A percentile compares a stretch with the other conserved stretches of the same genome.
Evolutionary conservation across 495 filamentous ascomycete species (phyloP).

Genomic region (Aspergillus campestris): DNA sequence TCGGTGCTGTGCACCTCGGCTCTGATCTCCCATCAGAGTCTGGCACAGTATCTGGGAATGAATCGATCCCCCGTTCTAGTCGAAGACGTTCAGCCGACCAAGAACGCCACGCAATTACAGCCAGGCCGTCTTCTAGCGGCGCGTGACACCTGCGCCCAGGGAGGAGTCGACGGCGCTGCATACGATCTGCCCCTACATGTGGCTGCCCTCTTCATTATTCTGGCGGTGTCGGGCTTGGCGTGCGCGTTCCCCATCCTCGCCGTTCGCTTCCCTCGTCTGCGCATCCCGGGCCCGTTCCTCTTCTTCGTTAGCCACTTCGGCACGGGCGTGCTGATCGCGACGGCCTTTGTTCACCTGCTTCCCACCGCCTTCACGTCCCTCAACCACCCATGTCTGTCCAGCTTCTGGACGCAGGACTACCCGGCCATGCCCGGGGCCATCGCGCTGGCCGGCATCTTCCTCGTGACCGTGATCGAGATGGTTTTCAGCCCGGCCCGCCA

Average conservation of each 20-base stretch:
- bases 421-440: conserved; percentile 62
- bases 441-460: conserved; percentile 57
- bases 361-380: conserved; percentile 68
- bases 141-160: conserved; percentile 18
- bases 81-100: not conserved
- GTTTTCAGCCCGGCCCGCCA: conserved; percentile 42
- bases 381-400: conserved; percentile 61
- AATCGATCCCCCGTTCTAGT: not conserved
- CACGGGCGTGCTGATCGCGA: conserved; percentile 76
- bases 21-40: conserved; percentile 14
- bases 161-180: conserved; percentile 14
- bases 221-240: conserved; percentile 49
- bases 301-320: conserved; percentile 71
- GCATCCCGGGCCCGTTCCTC: conserved; percentile 36
- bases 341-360: conserved; percentile 71
- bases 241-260: conserved; percentile 36
- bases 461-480: conserved; percentile 63
- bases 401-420: conserved; percentile 58
- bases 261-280: conserved; percentile 25
- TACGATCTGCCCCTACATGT: conserved; percentile 59
- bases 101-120: not conserved
- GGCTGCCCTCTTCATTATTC: conserved; percentile 58
- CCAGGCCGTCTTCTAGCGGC: conserved; percentile 1
- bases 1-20: conserved; percentile 20
- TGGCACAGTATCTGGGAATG: conserved; percentile 5